Evolutionary conservation across 306 rosid species (phyloP).

Genomic region (Lablab purpureus): DNA sequence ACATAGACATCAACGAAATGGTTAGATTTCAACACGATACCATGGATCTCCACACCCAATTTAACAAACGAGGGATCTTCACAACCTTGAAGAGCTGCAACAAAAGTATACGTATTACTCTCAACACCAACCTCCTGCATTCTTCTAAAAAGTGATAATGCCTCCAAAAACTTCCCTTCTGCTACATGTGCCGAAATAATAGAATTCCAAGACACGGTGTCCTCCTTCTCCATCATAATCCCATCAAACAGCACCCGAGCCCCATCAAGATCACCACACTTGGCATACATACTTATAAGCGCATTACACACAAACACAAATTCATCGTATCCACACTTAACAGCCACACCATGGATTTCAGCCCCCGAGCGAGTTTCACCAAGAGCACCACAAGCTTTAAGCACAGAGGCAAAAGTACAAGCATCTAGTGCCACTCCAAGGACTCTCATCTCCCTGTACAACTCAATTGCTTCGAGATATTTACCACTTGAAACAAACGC

Average conservation of each 20-base stretch:
- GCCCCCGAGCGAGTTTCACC: constrained; percentile 46
- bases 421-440: constrained; percentile 60
- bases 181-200: constrained; percentile 67
- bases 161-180: constrained; percentile 56
- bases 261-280: constrained; percentile 57
- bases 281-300: constrained; percentile 76
- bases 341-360: constrained; percentile 74
- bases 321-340: constrained; percentile 61
- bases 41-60: constrained; percentile 72
- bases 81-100: constrained; percentile 78
- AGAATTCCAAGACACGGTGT: constrained; percentile 76
- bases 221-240: constrained; percentile 58
- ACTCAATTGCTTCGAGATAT: constrained; percentile 54
- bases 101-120: constrained; percentile 63
- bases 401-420: constrained; percentile 63
- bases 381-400: constrained; percentile 65
- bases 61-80: constrained; percentile 56
- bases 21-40: constrained; percentile 57
- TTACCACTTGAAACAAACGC: constrained; percentile 68
- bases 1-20: constrained; percentile 57
- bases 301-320: constrained; percentile 67
- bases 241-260: constrained; percentile 64
- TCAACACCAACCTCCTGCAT: constrained; percentile 57
- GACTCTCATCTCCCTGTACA: constrained; percentile 65
- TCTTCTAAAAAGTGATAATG: constrained; percentile 60